These are phyloP conservation scores for Phialophora chinensis DNA, from an alignment of 2,329 filamentous ascomycete genomes.

Conservation along the genomic window DNA sequence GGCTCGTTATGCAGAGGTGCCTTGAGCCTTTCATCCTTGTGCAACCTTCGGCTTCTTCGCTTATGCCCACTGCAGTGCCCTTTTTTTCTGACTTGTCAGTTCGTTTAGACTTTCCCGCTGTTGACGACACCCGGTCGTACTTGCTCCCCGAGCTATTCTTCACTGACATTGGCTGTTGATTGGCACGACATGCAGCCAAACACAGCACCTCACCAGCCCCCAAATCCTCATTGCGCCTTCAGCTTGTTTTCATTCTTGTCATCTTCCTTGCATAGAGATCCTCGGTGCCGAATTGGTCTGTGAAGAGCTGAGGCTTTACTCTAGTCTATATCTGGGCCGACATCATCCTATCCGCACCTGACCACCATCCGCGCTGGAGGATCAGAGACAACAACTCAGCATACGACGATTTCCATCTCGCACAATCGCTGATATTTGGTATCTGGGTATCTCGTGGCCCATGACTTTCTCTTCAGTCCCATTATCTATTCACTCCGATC, in stretches of 20 bases:
- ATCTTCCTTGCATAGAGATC: neutral
- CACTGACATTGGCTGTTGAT: neutral
- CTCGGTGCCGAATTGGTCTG: neutral
- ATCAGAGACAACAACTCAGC: neutral
- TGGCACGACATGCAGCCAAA: neutral
- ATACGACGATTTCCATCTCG: constrained; percentile 1
- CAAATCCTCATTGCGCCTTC: neutral
- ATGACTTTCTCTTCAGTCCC: too few relatives aligned
- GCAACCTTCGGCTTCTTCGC: constrained; percentile 9
- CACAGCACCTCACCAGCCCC: neutral
- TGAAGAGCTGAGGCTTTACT: neutral
- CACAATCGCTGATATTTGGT: neutral
- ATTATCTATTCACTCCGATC: constrained; percentile 1
- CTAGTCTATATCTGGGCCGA: neutral
- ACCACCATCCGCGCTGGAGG: neutral
- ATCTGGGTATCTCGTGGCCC: neutral
- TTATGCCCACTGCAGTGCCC: constrained; percentile 1
- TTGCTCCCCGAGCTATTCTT: constrained; percentile 4
- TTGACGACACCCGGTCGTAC: constrained; percentile 2
- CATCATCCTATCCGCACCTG: neutral
- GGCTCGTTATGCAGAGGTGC: constrained; percentile 4
- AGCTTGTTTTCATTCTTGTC: neutral
- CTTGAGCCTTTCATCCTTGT: constrained; percentile 13
- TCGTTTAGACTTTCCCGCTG: constrained; percentile 12
- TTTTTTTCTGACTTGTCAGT: constrained; percentile 15